phyloP scores from a whole-genome alignment of 352 stramenopile genomes.

The Globisporangium nagaii region DNA sequence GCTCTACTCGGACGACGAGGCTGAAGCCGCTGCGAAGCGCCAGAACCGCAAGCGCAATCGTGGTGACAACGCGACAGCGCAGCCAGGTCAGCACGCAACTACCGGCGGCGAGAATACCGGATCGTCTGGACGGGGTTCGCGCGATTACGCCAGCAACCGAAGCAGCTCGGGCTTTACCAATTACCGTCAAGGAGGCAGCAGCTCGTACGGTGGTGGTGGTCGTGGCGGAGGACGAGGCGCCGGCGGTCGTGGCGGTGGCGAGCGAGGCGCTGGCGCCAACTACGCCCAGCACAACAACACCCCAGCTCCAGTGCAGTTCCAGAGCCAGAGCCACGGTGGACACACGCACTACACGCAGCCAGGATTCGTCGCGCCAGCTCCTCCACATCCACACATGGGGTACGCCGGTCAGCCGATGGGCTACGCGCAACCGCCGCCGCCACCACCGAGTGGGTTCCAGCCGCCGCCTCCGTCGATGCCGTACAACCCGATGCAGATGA shows the following conservation, averaged over 20 bases:
- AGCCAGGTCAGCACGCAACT: neutral
- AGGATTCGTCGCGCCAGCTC: conserved; percentile 13
- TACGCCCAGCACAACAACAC: conserved; percentile 10
- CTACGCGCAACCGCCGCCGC: conserved; percentile 27
- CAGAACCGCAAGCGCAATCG: conserved; percentile 66
- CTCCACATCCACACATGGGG: conserved; percentile 9
- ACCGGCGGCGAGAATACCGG: neutral
- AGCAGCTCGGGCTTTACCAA: neutral
- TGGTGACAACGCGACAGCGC: conserved; percentile 8
- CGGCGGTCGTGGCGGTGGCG: conserved; percentile 4
- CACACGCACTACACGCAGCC: conserved; percentile 52
- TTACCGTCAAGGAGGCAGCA: conserved; percentile 2
- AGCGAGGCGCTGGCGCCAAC: conserved; percentile 10
- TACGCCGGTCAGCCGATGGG: conserved; percentile 26
- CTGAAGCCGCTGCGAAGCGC: conserved; percentile 63
- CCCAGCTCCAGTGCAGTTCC: conserved; percentile 14
- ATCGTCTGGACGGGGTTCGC: neutral
- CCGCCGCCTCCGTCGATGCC: conserved; percentile 16
- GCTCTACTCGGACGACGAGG: conserved; percentile 82
- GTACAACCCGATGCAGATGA: conserved; percentile 23
- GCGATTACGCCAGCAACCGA: conserved; percentile 3
- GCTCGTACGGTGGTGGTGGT: conserved; percentile 9
- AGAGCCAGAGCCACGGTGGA: conserved; percentile 37
- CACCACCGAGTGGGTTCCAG: conserved; percentile 18
- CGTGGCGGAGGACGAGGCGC: conserved; percentile 10